Evolutionary conservation across 805 yeast species (phyloP).

Genomic region (Wickerhamiella dianesei): DNA sequence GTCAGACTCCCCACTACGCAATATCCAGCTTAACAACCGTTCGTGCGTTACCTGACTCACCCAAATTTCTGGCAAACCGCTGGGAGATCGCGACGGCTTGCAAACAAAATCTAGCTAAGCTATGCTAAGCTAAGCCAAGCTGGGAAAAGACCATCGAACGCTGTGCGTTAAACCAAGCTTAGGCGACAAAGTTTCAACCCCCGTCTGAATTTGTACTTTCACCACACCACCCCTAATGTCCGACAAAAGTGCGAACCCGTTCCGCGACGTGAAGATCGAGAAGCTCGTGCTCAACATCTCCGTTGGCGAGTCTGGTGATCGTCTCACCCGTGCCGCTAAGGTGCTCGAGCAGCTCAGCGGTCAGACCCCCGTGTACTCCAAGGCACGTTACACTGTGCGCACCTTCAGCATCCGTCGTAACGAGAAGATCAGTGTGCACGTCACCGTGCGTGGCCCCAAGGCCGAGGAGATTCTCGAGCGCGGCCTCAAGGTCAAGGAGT

Average conservation of each 20-base stretch:
- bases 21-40: too few species aligned
- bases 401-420: slow-evolving; percentile 99
- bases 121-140: background rate
- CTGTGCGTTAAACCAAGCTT: too few species aligned
- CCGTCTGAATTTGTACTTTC: background rate
- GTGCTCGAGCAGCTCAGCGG: slow-evolving; percentile 99
- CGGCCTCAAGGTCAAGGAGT: slow-evolving; percentile 99
- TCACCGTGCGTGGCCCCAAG: slow-evolving; percentile 99
- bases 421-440: slow-evolving; percentile 99
- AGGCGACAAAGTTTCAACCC: background rate
- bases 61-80: background rate
- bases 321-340: slow-evolving; percentile 99
- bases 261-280: slow-evolving; percentile 99
- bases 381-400: slow-evolving; percentile 99
- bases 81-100: background rate
- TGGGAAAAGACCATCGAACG: too few species aligned
- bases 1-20: background rate
- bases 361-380: slow-evolving; percentile 99
- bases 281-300: slow-evolving; percentile 99
- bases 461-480: slow-evolving; percentile 99
- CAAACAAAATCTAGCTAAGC: background rate
- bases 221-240: background rate
- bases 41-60: too few species aligned
- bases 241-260: slow-evolving; percentile 50
- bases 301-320: slow-evolving; percentile 99